phyloP scores from a whole-genome alignment of 495 filamentous ascomycete genomes.

The Talaromyces nanjingensis region DNA sequence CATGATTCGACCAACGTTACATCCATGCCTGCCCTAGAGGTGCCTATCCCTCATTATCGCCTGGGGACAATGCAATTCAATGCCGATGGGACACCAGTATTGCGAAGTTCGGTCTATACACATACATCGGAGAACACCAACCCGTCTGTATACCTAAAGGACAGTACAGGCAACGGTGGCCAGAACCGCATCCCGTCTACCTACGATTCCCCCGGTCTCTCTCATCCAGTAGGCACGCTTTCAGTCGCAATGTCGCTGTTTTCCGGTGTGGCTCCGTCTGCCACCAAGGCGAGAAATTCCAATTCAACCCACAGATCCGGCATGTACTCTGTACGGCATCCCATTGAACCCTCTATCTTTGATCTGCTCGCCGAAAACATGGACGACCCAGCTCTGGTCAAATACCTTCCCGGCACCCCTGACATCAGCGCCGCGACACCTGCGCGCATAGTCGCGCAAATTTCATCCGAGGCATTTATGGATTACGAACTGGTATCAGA shows the following conservation, averaged over 20 bases:
- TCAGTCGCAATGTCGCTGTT: constrained; percentile 12
- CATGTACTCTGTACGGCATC: constrained; percentile 37
- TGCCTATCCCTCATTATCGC: constrained; percentile 80
- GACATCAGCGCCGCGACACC: constrained; percentile 87
- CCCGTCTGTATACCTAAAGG: constrained; percentile 36
- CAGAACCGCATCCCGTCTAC: constrained; percentile 4
- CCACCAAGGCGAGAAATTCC: not conserved
- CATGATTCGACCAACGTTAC: constrained; percentile 59
- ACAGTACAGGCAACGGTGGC: constrained; percentile 14
- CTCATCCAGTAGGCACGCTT: not conserved
- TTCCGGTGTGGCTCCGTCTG: constrained; percentile 8
- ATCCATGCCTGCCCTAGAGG: constrained; percentile 55
- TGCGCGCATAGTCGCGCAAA: constrained; percentile 89
- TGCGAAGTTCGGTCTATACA: constrained; percentile 67
- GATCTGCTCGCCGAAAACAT: constrained; percentile 64
- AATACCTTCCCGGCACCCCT: constrained; percentile 63
- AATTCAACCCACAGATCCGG: constrained; percentile 27
- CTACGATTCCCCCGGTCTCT: constrained; percentile 6
- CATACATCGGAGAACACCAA: constrained; percentile 45
- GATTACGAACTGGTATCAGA: constrained; percentile 97
- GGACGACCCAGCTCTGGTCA: constrained; percentile 78
- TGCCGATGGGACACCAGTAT: constrained; percentile 64
- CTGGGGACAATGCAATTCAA: constrained; percentile 81
- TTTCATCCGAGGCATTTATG: constrained; percentile 90
- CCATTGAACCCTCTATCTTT: constrained; percentile 58